Evolutionary conservation across 768 basidiomycete genomes (phyloP).

Genomic region (Artomyces pyxidatus): DNA sequence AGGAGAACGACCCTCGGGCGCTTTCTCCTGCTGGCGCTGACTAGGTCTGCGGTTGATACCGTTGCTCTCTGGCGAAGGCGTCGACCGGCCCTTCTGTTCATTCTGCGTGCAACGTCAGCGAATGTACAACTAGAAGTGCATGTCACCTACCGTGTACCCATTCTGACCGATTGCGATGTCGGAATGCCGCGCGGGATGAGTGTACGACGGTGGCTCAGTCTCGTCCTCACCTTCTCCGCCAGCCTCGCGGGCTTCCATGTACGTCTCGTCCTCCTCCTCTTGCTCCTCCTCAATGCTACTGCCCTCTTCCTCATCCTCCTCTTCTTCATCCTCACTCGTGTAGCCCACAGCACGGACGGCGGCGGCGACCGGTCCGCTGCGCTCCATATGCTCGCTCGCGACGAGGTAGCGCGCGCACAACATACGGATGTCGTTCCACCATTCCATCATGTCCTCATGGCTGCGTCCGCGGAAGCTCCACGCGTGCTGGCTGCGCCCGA

Average conservation of each 20-base stretch:
- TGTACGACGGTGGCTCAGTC: slow-evolving; percentile 54
- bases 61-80: slow-evolving; percentile 19
- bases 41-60: slow-evolving; percentile 38
- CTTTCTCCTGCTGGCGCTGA: slow-evolving; percentile 64
- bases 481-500: slow-evolving; percentile 42
- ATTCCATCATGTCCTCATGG: slow-evolving; percentile 98
- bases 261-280: slow-evolving; percentile 40
- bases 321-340: slow-evolving; percentile 68
- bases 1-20: slow-evolving; percentile 48
- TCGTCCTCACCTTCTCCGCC: slow-evolving; percentile 29
- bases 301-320: slow-evolving; percentile 54
- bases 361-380: slow-evolving; percentile 86
- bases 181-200: slow-evolving; percentile 34
- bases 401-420: slow-evolving; percentile 90
- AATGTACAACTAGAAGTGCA: neutral
- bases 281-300: slow-evolving; percentile 47
- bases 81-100: slow-evolving; percentile 27
- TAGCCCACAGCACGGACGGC: slow-evolving; percentile 89
- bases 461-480: slow-evolving; percentile 88
- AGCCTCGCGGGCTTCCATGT: slow-evolving; percentile 39
- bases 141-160: slow-evolving; percentile 51
- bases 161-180: slow-evolving; percentile 36
- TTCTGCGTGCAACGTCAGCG: slow-evolving; percentile 18
- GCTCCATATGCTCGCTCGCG: slow-evolving; percentile 87
- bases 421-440: slow-evolving; percentile 98